phyloP scores from a whole-genome alignment of 2,329 filamentous ascomycete species.

The Mycosphaerella sp. region DNA sequence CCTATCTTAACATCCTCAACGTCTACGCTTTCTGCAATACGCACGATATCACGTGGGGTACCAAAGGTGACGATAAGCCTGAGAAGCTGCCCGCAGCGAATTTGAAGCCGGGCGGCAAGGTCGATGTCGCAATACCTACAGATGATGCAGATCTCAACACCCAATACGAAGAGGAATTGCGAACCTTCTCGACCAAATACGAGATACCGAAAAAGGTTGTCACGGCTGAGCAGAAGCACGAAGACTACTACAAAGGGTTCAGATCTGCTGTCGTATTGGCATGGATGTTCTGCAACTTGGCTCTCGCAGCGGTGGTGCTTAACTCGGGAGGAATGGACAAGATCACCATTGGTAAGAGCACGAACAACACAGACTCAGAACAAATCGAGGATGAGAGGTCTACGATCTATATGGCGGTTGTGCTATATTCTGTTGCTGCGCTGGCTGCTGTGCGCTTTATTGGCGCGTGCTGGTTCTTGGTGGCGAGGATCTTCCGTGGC shows the following conservation, averaged over 20 bases:
- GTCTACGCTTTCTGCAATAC: conserved; percentile 99
- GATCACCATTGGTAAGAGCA: conserved; percentile 28
- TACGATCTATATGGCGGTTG: conserved; percentile 77
- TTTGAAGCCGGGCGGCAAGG: conserved; percentile 90
- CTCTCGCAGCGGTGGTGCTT: conserved; percentile 75
- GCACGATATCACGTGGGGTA: conserved; percentile 96
- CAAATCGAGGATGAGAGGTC: conserved; percentile 52
- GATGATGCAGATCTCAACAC: conserved; percentile 93
- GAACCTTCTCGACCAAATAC: conserved; percentile 66
- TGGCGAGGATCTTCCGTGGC: conserved; percentile 73
- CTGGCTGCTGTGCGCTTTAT: conserved; percentile 81
- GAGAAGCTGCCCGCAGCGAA: conserved; percentile 84
- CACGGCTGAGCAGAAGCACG: conserved; percentile 68
- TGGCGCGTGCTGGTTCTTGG: conserved; percentile 85
- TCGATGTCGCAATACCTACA: conserved; percentile 75
- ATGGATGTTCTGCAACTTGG: conserved; percentile 97
- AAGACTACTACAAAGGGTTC: conserved; percentile 98
- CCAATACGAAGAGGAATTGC: conserved; percentile 82
- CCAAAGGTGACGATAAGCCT: conserved; percentile 94
- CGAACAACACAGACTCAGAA: conserved; percentile 31
- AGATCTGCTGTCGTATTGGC: conserved; percentile 82
- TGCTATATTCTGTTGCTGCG: conserved; percentile 82
- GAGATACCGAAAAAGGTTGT: conserved; percentile 62
- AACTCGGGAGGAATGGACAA: conserved; percentile 40
- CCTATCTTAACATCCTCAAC: conserved; percentile 97